phyloP scores from a whole-genome alignment of 352 stramenopile species.

The Pilasporangium apinafurcum region DNA sequence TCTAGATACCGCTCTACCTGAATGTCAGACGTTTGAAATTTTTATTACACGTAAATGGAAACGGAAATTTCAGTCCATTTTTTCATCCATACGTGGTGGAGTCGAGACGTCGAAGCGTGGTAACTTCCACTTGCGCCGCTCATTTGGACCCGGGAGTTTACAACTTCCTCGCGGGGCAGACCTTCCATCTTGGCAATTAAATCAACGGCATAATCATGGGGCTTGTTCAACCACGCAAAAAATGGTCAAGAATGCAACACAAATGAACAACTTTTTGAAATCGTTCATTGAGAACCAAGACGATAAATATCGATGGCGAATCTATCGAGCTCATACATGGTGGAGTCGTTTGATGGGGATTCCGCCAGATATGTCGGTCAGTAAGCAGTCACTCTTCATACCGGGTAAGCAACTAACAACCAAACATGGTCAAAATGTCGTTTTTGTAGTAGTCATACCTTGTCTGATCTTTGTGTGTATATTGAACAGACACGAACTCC shows the following conservation, averaged over 20 bases:
- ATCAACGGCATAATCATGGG: slow-evolving; percentile 1
- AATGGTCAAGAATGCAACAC: slow-evolving; percentile 43
- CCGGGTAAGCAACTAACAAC: slow-evolving; percentile 25
- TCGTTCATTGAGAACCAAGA: slow-evolving; percentile 81
- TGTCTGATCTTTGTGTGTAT: slow-evolving; percentile 1
- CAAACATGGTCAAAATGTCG: not conserved
- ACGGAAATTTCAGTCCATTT: slow-evolving; percentile 69
- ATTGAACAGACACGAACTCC: slow-evolving; percentile 36
- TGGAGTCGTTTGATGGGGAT: slow-evolving; percentile 61
- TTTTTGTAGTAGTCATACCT: not conserved
- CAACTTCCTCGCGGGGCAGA: not conserved
- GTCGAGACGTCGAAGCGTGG: no score
- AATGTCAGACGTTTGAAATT: slow-evolving; percentile 91
- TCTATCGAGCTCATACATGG: slow-evolving; percentile 76
- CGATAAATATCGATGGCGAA: slow-evolving; percentile 66
- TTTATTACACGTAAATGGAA: slow-evolving; percentile 87
- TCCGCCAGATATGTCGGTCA: slow-evolving; percentile 63
- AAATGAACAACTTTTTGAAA: slow-evolving; percentile 77
- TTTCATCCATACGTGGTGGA: slow-evolving; percentile 25
- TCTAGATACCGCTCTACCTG: slow-evolving; percentile 68
- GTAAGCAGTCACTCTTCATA: slow-evolving; percentile 59
- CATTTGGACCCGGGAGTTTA: not conserved
- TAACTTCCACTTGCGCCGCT: not conserved
- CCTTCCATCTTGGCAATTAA: slow-evolving; percentile 1
- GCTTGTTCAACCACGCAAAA: slow-evolving; percentile 19